These are phyloP conservation scores for Trichodelitschia bisporula DNA, from an alignment of 495 filamentous ascomycete species.

Conservation along the genomic window DNA sequence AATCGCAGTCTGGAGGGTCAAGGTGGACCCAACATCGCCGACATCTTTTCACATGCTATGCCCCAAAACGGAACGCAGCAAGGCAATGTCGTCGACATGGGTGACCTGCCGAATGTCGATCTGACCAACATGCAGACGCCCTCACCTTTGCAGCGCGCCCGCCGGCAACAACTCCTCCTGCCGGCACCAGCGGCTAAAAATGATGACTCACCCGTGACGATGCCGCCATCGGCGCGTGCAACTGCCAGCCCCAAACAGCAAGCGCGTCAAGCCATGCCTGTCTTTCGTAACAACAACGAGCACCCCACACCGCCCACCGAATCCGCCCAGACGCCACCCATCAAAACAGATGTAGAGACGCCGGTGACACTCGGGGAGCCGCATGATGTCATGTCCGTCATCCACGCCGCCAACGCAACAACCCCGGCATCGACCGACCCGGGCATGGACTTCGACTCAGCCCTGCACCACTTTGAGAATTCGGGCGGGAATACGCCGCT, in stretches of 20 bases:
- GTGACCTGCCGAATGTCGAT: slow-evolving; percentile 10
- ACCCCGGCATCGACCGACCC: slow-evolving; percentile 6
- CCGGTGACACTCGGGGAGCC: too few species aligned
- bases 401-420: slow-evolving; percentile 47
- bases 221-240: slow-evolving; percentile 6
- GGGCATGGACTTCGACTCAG: slow-evolving; percentile 42
- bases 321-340: background rate
- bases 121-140: too few species aligned
- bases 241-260: slow-evolving; percentile 6
- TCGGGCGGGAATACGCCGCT: slow-evolving; percentile 37
- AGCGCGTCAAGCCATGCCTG: slow-evolving; percentile 6
- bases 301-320: background rate
- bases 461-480: slow-evolving; percentile 46
- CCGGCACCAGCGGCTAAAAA: slow-evolving; percentile 10
- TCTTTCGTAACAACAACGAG: slow-evolving; percentile 20
- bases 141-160: too few species aligned
- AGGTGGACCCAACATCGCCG: slow-evolving; percentile 13
- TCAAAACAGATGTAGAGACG: background rate
- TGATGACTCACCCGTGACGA: background rate
- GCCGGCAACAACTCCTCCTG: slow-evolving; percentile 14
- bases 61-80: slow-evolving; percentile 13
- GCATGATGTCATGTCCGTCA: slow-evolving; percentile 23
- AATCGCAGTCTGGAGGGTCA: slow-evolving; percentile 42
- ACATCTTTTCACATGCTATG: slow-evolving; percentile 16
- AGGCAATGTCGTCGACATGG: slow-evolving; percentile 17